Evolutionary conservation across 768 basidiomycete species (phyloP).

Genomic region (Pholiota conissans): DNA sequence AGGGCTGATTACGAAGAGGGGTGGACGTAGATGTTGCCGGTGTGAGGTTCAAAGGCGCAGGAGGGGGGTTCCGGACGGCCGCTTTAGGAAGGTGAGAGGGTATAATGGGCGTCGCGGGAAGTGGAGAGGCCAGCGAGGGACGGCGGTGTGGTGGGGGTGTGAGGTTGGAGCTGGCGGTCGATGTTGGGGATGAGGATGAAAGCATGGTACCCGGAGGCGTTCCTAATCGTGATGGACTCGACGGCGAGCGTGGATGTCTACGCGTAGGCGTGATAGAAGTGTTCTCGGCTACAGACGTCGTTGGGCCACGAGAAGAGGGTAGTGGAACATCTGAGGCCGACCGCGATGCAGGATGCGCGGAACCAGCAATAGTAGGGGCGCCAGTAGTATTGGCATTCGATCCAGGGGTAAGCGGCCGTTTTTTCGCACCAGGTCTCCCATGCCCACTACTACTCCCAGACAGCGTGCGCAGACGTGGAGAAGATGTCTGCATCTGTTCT

Average conservation of each 20-base stretch:
- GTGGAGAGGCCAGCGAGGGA: conserved; percentile 19
- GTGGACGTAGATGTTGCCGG: background rate
- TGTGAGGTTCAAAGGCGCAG: conserved; percentile 6
- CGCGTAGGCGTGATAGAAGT: background rate
- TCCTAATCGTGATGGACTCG: background rate
- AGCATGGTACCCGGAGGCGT: background rate
- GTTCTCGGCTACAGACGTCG: background rate
- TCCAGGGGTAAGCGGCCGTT: background rate
- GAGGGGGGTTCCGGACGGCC: conserved; percentile 1
- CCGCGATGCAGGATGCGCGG: background rate
- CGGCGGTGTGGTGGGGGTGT: background rate
- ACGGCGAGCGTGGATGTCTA: background rate
- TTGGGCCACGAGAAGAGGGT: background rate
- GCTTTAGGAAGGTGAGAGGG: conserved; percentile 7
- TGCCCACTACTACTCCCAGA: background rate
- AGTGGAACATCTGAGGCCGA: background rate
- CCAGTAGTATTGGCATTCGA: background rate
- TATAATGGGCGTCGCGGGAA: conserved; percentile 16
- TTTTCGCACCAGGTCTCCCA: background rate
- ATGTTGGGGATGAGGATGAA: background rate
- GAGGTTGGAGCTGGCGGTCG: background rate
- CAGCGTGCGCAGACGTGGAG: background rate
- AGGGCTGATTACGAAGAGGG: background rate
- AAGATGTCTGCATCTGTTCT: background rate
- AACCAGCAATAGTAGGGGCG: background rate